Conservation (phyloP, 148 eudicot genomes). For the Cornus florida region DNA sequence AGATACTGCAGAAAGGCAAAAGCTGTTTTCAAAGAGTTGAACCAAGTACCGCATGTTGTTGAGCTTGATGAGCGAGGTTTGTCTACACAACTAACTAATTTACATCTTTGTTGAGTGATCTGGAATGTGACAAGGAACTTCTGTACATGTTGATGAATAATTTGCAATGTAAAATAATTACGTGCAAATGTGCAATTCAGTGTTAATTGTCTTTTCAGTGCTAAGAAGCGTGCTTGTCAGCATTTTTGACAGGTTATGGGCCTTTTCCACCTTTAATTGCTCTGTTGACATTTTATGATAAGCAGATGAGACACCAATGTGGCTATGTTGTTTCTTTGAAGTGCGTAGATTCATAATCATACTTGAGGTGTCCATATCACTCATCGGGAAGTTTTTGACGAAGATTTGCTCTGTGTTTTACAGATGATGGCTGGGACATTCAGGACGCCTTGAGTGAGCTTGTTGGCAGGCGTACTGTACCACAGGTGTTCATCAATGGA, state of each 20-base stretch:
- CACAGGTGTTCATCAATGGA: constrained; percentile 92
- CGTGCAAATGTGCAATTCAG: not conserved
- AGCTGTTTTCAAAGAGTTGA: constrained; percentile 73
- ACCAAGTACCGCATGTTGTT: constrained; percentile 70
- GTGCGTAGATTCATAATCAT: not conserved
- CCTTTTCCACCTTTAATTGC: not conserved
- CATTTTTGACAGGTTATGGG: not conserved
- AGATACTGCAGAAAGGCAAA: constrained; percentile 93
- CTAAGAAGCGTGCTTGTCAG: not conserved
- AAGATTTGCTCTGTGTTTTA: constrained; percentile 12
- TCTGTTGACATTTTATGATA: not conserved
- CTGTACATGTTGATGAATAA: not conserved
- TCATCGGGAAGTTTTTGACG: not conserved
- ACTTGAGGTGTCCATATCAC: not conserved
- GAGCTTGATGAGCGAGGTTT: constrained; percentile 97
- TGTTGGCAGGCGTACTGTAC: constrained; percentile 89
- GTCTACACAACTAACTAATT: constrained; percentile 3
- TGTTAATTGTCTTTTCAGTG: not conserved
- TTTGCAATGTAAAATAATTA: not conserved
- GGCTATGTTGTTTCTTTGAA: not conserved
- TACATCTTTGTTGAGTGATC: not conserved
- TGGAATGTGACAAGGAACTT: not conserved
- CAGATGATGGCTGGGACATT: constrained; percentile 80
- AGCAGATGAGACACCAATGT: not conserved
- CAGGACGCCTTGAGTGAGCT: constrained; percentile 74